Conservation (phyloP, 805 yeast genomes). For the Lipomyces chichibuensis region DNA sequence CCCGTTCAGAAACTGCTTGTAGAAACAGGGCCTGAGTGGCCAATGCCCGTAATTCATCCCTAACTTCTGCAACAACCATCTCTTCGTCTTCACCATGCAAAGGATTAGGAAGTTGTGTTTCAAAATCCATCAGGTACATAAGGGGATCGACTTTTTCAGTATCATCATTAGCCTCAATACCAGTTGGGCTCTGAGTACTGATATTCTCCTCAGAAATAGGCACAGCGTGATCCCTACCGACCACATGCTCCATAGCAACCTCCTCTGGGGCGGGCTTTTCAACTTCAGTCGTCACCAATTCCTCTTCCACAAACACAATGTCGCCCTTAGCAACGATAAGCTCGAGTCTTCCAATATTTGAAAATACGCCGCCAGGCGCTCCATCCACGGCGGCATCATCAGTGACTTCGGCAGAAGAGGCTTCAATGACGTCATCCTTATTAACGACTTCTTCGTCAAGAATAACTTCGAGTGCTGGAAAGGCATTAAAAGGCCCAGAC, state of each 20-base stretch:
- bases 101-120: slow-evolving; percentile 2
- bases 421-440: neutral
- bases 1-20: slow-evolving; percentile 4
- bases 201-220: neutral
- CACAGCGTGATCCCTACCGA: neutral
- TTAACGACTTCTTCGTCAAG: neutral
- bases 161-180: neutral
- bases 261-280: neutral
- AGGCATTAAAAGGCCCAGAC: neutral
- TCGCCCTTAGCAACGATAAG: slow-evolving; percentile 2
- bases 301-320: slow-evolving; percentile 10
- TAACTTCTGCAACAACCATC: neutral
- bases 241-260: neutral
- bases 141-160: neutral
- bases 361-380: neutral
- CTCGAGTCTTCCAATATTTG: neutral
- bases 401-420: neutral
- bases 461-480: slow-evolving; percentile 5
- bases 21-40: neutral
- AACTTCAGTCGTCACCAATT: neutral
- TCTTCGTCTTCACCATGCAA: neutral
- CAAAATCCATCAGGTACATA: slow-evolving; percentile 2
- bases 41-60: slow-evolving; percentile 2
- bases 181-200: neutral
- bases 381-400: neutral